These are phyloP conservation scores for Psilocybe tampanensis DNA, from an alignment of 768 basidiomycete species.

Conservation along the genomic window DNA sequence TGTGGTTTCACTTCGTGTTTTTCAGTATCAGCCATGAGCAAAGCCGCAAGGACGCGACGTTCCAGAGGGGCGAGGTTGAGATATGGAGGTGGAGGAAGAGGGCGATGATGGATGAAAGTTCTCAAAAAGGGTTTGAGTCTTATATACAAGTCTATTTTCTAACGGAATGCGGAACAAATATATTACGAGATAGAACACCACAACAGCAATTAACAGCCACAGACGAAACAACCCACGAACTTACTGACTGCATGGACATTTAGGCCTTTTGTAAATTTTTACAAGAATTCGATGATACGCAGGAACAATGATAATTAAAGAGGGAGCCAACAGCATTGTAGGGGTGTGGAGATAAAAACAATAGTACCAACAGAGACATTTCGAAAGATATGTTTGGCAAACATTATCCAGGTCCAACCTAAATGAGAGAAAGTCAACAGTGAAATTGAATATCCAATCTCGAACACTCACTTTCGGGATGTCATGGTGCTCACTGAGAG, in stretches of 20 bases:
- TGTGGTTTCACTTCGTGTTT: conserved; percentile 42
- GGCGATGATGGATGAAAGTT: conserved; percentile 29
- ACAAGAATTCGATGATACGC: background rate
- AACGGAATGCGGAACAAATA: conserved; percentile 48
- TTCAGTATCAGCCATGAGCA: conserved; percentile 32
- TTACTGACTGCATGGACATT: background rate
- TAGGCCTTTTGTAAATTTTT: background rate
- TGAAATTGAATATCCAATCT: background rate
- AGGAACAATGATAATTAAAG: background rate
- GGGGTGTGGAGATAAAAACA: background rate
- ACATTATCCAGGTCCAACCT: conserved; percentile 88
- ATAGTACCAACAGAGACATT: background rate
- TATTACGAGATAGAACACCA: conserved; percentile 37
- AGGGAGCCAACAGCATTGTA: background rate
- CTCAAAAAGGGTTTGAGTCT: conserved; percentile 39
- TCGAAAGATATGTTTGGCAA: background rate
- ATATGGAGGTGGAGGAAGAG: conserved; percentile 32
- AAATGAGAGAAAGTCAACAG: background rate
- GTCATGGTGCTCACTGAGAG: conserved; percentile 91
- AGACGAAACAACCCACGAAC: conserved; percentile 8
- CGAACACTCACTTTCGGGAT: conserved; percentile 74
- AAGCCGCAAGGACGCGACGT: conserved; percentile 39
- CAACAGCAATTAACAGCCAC: conserved; percentile 21
- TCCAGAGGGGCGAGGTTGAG: conserved; percentile 27
- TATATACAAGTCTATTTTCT: conserved; percentile 34